These are phyloP conservation scores for Rehmannia glutinosa DNA, from an alignment of 257 asterid species.

Conservation along the genomic window DNA sequence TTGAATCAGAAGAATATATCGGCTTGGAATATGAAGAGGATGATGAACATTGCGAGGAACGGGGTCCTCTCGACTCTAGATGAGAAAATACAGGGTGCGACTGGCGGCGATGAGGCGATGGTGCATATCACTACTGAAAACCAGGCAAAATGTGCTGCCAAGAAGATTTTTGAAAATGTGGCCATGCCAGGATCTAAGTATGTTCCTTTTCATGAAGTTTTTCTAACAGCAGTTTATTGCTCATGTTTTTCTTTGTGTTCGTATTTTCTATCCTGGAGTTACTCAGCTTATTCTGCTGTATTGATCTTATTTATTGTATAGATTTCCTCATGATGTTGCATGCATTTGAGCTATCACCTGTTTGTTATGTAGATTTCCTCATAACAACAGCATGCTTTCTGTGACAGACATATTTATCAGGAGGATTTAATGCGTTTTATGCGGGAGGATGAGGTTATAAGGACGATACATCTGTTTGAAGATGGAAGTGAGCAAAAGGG, in stretches of 20 bases:
- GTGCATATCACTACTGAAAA: conserved; percentile 68
- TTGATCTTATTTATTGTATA: too few relatives aligned
- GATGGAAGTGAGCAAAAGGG: conserved; percentile 67
- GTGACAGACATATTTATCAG: conserved; percentile 44
- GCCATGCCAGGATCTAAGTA: conserved; percentile 69
- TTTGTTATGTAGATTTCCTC: too few relatives aligned
- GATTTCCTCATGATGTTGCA: too few relatives aligned
- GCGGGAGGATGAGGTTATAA: conserved; percentile 79
- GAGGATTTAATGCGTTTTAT: conserved; percentile 83
- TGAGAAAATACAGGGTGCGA: conserved; percentile 54
- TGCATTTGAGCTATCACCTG: too few relatives aligned
- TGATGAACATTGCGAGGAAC: conserved; percentile 58
- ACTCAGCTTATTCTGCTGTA: too few relatives aligned
- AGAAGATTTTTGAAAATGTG: conserved; percentile 74
- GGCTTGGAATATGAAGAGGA: conserved; percentile 96
- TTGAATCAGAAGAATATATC: conserved; percentile 76
- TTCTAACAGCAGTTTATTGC: not conserved
- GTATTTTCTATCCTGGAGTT: too few relatives aligned
- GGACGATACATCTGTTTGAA: conserved; percentile 63
- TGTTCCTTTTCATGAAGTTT: not conserved
- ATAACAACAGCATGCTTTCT: conserved; percentile 5
- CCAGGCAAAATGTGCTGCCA: conserved; percentile 80
- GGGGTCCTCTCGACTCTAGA: conserved; percentile 74
- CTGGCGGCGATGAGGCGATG: conserved; percentile 55
- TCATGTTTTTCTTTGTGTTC: too few relatives aligned